Evolutionary conservation across 1,139 yeast genomes (phyloP), one percentile per base, ranked within the genome.

Genomic region (Nakaseomyces kungkrabaensis): DNA sequence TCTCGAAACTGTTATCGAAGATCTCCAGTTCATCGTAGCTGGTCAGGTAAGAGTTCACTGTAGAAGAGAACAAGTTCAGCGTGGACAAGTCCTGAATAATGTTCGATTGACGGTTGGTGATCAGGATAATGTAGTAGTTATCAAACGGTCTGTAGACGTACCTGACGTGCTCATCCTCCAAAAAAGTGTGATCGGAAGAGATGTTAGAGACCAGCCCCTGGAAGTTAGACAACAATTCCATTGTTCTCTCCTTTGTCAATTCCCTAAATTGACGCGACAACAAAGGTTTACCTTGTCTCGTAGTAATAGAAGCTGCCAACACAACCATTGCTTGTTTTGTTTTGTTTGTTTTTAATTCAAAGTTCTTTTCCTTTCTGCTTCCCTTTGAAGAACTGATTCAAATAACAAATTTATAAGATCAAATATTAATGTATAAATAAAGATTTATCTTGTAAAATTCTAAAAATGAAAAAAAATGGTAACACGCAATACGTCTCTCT

Each of bases 91-190:
- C 98, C 69, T 90, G 96, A 59, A 94, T 75, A 59, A 94, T 92
- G 67, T 94, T 94, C 33, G 96, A 87, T 59, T 85, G 87, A 56
- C 87, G 82, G 70, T 89, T 90, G 54, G 98, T 92, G 64, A 92
- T 84, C 62, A 94, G 74, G 43, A 94, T 92, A 64, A 92, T 85
- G 68, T 89, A 92, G 55, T 88, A 81, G 59, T 90, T 97, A 66
- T 94, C 98, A 62, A 94, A 77, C 49, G 98, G 97, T 68, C 89
- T 97, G 70, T 88, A 94, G 48, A 94, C 95, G 66, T 87, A 94
- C 68, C 99, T 82, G 46, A 89, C 94, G 58, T 80, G 81, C 51
- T 86, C 96, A 64, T 88, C 96, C 68, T 94, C 98, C 41, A 89
- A 95, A 5, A 95, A 85, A 46, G 98, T 92, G 67, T 90, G 96